phyloP scores from a whole-genome alignment of 129 eudicot genomes.

The Saussurea involucrata region DNA sequence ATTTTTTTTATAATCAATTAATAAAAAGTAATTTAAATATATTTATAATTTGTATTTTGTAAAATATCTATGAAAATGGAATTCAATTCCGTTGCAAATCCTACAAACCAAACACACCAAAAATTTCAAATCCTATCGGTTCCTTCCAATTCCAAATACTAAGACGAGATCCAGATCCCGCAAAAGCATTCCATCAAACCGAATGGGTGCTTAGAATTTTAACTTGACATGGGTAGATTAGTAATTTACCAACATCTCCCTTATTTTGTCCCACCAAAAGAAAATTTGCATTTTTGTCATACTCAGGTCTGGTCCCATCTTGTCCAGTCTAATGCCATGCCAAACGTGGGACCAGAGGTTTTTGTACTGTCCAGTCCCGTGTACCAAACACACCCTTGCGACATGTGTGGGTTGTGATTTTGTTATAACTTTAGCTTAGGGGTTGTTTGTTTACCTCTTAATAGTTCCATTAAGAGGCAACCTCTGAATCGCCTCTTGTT shows the following conservation, averaged over 20 bases:
- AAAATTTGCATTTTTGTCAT: not conserved
- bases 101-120: not conserved
- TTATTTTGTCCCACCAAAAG: not conserved
- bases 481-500: too few relatives aligned
- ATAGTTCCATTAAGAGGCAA: too few relatives aligned
- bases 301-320: not conserved
- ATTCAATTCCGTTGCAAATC: not conserved
- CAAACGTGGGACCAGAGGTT: not conserved
- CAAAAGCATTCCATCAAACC: too few relatives aligned
- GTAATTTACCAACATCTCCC: not conserved
- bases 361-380: not conserved
- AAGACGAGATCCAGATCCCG: too few relatives aligned
- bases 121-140: too few relatives aligned
- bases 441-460: too few relatives aligned
- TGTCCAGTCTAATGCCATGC: too few relatives aligned
- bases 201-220: not conserved
- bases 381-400: not conserved
- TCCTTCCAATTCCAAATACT: too few relatives aligned
- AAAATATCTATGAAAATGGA: too few relatives aligned
- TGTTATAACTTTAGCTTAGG: not conserved
- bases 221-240: not conserved
- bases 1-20: too few relatives aligned
- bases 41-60: too few relatives aligned
- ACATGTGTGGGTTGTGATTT: not conserved
- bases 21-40: too few relatives aligned